Conservation (phyloP, 1,284 basidiomycete genomes). For the Papiliotrema laurentii region DNA sequence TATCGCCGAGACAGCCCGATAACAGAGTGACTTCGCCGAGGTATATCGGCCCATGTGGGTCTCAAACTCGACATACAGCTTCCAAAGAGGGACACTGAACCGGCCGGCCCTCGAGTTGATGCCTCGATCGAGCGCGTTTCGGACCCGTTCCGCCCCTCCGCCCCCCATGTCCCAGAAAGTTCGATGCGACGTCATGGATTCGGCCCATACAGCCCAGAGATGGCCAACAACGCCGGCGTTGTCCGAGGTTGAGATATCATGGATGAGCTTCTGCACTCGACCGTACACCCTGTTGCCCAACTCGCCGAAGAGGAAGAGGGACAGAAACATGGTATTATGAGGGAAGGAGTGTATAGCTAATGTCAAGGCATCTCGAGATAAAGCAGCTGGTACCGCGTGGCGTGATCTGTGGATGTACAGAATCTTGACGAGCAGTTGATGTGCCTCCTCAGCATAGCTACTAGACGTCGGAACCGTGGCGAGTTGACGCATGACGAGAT, state of each 20-base stretch:
- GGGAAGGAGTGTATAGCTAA: constrained; percentile 44
- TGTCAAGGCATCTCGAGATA: constrained; percentile 44
- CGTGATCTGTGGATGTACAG: constrained; percentile 38
- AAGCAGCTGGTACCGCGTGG: constrained; percentile 31
- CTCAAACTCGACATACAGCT: constrained; percentile 77
- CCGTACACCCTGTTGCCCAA: constrained; percentile 45
- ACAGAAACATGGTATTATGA: constrained; percentile 49
- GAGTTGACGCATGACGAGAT: constrained; percentile 14
- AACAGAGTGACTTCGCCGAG: constrained; percentile 71
- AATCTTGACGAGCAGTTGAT: constrained; percentile 42
- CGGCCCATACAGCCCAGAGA: constrained; percentile 46
- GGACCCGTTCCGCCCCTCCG: constrained; percentile 38
- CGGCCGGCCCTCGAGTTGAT: constrained; percentile 33
- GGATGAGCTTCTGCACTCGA: constrained; percentile 42
- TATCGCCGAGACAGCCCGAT: constrained; percentile 67
- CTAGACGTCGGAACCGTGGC: constrained; percentile 11
- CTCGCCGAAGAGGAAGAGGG: constrained; percentile 48
- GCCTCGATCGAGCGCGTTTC: constrained; percentile 35
- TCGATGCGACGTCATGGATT: constrained; percentile 23
- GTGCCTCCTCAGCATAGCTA: constrained; percentile 41
- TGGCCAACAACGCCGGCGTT: constrained; percentile 25
- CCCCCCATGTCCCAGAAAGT: constrained; percentile 41
- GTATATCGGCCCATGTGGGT: constrained; percentile 58
- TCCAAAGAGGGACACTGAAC: constrained; percentile 57
- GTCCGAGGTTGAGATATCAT: constrained; percentile 15